Base-by-base conservation (phyloP, 768 basidiomycete genomes). In the Pulveroboletus sp. region DNA sequence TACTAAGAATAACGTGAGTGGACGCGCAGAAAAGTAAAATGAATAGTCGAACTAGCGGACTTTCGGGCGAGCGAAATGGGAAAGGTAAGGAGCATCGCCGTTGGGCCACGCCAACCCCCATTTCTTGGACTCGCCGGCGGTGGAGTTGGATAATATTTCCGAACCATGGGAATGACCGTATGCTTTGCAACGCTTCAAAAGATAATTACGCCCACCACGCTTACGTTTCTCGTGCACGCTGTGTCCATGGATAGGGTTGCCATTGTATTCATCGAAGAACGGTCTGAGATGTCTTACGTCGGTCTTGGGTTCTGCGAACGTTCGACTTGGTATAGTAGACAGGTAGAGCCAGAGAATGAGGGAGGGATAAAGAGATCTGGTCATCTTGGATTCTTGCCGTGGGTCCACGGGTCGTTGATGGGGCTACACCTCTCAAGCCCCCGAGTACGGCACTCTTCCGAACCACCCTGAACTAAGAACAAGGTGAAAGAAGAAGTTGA, bases 101-200 rank as follows among this genome's bases (percentile, higher is more conserved):
- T 82, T 77, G 33, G 83, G 75, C 84, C 87, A 92, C 11, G 78
- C 84, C 31, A 86, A 59, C 46, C 87, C 84, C 39, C 79, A 75
- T 68, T 88, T 89, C 39, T 64, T 68, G 15, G 42, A 35, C 42
- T 5, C 47, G 14, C 13, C 24, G 0, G 47, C 11, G 37, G 32
- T 1, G 3, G 21, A 21, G 21, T 21, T 21, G 21, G 21, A 21
- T 21, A 4, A 21, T 21, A 21, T 6, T 26, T 47, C 35, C 31
- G 49, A 48, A 26, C 30, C n/a, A 40, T 40, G 52, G 39, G 55
- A 26, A 35, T 53, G 46, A 18, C 44, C 33, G 28, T 51, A 47
- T 24, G 58, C 32, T 27, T 49, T 46, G 53, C 61, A 62, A 36
- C 58, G 61, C 43, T 53, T 61, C 39, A 30, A 39, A 26, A 46